Evolutionary conservation across 148 eudicot species (phyloP).

Genomic region (Vaccinium macrocarpon): DNA sequence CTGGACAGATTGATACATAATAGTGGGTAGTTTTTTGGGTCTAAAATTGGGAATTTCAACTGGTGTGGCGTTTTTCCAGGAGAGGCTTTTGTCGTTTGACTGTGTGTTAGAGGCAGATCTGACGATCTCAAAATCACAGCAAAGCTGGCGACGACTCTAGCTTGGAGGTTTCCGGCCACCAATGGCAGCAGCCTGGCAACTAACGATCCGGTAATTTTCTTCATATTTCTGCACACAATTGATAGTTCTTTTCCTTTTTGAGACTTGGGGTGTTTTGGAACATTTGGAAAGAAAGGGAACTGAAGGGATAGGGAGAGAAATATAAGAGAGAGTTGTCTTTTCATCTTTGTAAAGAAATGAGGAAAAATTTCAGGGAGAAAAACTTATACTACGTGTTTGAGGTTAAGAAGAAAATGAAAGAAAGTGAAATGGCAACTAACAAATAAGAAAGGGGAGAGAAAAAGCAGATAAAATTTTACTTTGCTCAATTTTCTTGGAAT

Average conservation of each 20-base stretch:
- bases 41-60: neutral
- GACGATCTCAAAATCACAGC: slow-evolving; percentile 14
- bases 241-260: neutral
- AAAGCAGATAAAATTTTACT: neutral
- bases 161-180: slow-evolving; percentile 62
- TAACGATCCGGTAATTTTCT: slow-evolving; percentile 61
- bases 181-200: slow-evolving; percentile 64
- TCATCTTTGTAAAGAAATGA: neutral
- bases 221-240: neutral
- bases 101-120: slow-evolving; percentile 31
- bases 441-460: neutral
- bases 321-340: neutral
- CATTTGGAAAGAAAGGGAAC: neutral
- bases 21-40: neutral
- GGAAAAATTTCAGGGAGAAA: neutral
- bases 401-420: neutral
- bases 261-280: neutral
- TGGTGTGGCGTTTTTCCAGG: slow-evolving; percentile 20
- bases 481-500: too few relatives aligned
- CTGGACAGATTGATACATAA: too few relatives aligned
- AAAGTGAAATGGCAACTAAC: neutral
- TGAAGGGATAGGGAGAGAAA: neutral
- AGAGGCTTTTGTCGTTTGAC: slow-evolving; percentile 28
- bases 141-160: slow-evolving; percentile 72
- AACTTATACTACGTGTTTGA: neutral